Conservation (phyloP, 768 basidiomycete genomes). For the Phanerochaete sordida region DNA sequence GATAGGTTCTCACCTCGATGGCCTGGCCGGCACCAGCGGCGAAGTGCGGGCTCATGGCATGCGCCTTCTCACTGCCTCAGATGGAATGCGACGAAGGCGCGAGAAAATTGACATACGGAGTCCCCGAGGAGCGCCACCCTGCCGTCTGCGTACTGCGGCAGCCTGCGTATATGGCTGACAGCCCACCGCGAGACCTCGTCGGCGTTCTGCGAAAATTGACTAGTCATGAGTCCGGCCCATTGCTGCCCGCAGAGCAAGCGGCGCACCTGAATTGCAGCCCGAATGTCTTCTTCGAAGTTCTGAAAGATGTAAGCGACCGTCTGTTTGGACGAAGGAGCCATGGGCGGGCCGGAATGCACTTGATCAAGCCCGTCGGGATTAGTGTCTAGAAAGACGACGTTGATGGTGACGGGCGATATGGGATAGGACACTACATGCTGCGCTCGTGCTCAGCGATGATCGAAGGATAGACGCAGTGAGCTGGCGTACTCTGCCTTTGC, state of each 20-base stretch:
- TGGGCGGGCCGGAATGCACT: background rate
- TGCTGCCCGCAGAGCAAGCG: background rate
- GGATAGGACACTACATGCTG: background rate
- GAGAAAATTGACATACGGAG: slow-evolving; percentile 24
- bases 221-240: background rate
- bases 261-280: background rate
- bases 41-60: slow-evolving; percentile 17
- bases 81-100: no score
- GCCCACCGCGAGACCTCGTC: slow-evolving; percentile 16
- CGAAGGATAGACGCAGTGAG: background rate
- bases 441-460: background rate
- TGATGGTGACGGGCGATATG: background rate
- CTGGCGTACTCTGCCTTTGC: background rate
- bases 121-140: slow-evolving; percentile 26
- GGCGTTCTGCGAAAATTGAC: background rate
- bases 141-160: slow-evolving; percentile 22
- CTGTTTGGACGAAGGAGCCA: slow-evolving; percentile 14
- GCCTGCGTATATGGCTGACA: slow-evolving; percentile 15
- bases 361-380: background rate
- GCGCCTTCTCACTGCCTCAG: slow-evolving; percentile 4
- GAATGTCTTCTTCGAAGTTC: slow-evolving; percentile 4
- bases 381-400: background rate
- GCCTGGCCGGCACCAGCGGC: slow-evolving; percentile 16
- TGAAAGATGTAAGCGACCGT: slow-evolving; percentile 30
- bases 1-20: slow-evolving; percentile 4